A percentile compares a stretch with the other conserved stretches of the same genome.
Conservation (phyloP, 2,329 filamentous ascomycete species). For the Claviceps spartinae region DNA sequence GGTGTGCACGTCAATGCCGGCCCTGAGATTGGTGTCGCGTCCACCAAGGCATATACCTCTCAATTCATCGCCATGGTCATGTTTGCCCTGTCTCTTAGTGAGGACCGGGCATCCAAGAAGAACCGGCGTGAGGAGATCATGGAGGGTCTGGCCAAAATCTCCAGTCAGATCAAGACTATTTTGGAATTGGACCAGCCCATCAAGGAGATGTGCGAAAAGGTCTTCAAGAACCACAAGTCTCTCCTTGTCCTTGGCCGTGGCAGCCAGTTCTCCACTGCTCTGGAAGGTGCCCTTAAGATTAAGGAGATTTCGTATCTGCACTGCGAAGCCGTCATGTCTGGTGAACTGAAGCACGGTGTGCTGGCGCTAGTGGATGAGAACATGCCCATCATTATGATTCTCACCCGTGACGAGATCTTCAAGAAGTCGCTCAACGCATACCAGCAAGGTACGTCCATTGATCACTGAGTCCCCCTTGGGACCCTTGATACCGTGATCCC, state of each 20-base stretch:
- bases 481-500: not conserved
- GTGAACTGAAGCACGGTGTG: slow-evolving; percentile 97
- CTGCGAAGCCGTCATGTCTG: slow-evolving; percentile 99
- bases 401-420: slow-evolving; percentile 92
- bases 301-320: slow-evolving; percentile 99
- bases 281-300: slow-evolving; percentile 97
- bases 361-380: slow-evolving; percentile 95
- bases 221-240: slow-evolving; percentile 95
- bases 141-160: slow-evolving; percentile 77
- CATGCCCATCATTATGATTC: slow-evolving; percentile 98
- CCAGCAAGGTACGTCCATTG: slow-evolving; percentile 61
- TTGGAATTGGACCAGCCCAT: slow-evolving; percentile 84
- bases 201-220: slow-evolving; percentile 85
- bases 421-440: slow-evolving; percentile 99
- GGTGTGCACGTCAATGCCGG: slow-evolving; percentile 99
- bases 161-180: slow-evolving; percentile 82
- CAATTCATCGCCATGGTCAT: slow-evolving; percentile 99
- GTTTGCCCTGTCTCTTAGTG: slow-evolving; percentile 91
- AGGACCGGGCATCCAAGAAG: slow-evolving; percentile 91
- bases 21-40: slow-evolving; percentile 96
- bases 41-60: slow-evolving; percentile 97
- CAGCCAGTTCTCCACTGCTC: slow-evolving; percentile 89
- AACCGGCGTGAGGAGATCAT: slow-evolving; percentile 91
- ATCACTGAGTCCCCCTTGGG: no score
- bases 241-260: slow-evolving; percentile 86